Evolutionary conservation across 1,139 yeast genomes (phyloP), one percentile per base, ranked within the genome.

Genomic region (Zygoascus meyerae): DNA sequence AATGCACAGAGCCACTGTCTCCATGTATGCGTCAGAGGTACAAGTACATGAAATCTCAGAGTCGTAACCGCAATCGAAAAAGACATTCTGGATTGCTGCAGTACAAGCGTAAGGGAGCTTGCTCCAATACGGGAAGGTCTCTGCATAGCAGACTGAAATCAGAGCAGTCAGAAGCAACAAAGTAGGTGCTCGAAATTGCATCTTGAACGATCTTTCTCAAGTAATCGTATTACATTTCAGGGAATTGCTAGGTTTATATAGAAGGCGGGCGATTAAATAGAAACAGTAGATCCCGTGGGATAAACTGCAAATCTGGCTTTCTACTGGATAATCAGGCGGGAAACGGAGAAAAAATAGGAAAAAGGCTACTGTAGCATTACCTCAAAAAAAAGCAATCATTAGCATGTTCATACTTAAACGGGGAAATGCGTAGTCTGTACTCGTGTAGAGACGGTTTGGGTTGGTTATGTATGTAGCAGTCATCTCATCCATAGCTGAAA

Each of bases 21-120:
- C 16, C n/a, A 35, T 18, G n/a, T 35, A 35, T 10, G 39, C 39
- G 10, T 35, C 29, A 5, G 39, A 35, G 5, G 39, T 35, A 35
- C 39, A 35, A 18, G 39, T 35, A 10, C 39, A 35, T 4, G 26
- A 21, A 21, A 35, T 28, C 26, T 15, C 38, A 3, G 32, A 32
- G 11, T 35, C 37, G 12, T 26, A 18, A 33, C 43, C 34, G 12
- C 43, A 40, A 18, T 16, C 43, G 32, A 40, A 40, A n/a, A 28
- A 15, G 16, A 40, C 35, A 11, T 40, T 30, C 7, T 35, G 32
- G 21, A 40, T 8, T 17, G 43, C 36, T 9, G 28, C 35, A 9
- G 12, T 10, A 15, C 43, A 40, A 6, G 32, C 18, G 8, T 40
- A 32, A 3, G 31, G 17, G 32, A 32, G n/a, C 26, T 40, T 40